phyloP scores from a whole-genome alignment of 2,329 filamentous ascomycete species.

The Elsinoe necatrix region DNA sequence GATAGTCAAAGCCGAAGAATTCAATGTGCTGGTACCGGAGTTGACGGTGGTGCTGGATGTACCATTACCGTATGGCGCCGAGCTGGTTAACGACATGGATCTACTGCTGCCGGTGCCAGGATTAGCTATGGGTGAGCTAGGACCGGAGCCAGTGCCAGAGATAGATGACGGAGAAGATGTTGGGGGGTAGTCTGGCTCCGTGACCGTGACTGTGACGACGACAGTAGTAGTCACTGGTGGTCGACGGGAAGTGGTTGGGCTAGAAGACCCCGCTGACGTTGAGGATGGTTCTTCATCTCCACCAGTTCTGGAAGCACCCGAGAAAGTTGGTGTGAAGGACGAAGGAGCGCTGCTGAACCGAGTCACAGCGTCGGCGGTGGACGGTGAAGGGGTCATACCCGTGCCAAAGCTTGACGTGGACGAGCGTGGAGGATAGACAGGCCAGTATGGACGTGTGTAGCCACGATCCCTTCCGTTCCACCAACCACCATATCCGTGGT shows the following conservation, averaged over 20 bases:
- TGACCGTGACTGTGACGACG: neutral
- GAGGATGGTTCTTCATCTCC: neutral
- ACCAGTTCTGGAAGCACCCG: neutral
- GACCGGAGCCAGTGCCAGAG: conserved; percentile 7
- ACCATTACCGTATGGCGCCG: conserved; percentile 6
- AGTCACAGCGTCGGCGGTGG: neutral
- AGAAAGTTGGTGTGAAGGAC: conserved; percentile 1
- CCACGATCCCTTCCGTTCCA: neutral
- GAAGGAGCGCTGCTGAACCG: conserved; percentile 3
- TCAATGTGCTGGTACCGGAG: conserved; percentile 1
- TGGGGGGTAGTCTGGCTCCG: neutral
- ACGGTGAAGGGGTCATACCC: neutral
- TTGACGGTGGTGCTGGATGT: neutral
- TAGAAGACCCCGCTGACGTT: neutral
- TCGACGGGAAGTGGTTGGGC: neutral
- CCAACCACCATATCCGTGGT: neutral
- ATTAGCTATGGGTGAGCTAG: conserved; percentile 6
- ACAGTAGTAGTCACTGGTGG: conserved; percentile 3
- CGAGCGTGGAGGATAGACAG: neutral
- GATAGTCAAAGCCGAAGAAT: neutral
- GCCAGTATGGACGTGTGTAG: conserved; percentile 1
- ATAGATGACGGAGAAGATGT: neutral
- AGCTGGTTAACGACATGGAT: neutral
- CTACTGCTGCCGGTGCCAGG: conserved; percentile 5
- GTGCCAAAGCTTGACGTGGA: neutral